A percentile compares a stretch with the other conserved stretches of the same genome.
Conservation (phyloP, 345 rosid species). For the Murraya koenigii region DNA sequence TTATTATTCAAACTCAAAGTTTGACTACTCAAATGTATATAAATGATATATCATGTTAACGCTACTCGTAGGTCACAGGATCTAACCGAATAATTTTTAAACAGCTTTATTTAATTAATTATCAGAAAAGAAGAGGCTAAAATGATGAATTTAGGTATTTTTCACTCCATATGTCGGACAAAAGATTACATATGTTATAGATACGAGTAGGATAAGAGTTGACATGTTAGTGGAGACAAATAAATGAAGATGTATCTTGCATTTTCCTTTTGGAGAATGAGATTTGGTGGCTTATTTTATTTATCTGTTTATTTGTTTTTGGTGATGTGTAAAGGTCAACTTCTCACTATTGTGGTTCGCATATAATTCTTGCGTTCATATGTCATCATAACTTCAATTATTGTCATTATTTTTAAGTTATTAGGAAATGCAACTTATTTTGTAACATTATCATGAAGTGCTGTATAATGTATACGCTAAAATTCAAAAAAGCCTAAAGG, state of each 20-base stretch:
- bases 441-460: neutral
- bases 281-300: neutral
- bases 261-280: neutral
- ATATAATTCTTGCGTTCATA: neutral
- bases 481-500: too few species aligned
- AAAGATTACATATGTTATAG: neutral
- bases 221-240: conserved; percentile 1
- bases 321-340: neutral
- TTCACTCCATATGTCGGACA: too few species aligned
- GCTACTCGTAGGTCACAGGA: neutral
- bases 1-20: neutral
- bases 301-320: neutral
- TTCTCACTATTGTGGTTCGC: neutral
- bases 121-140: too few species aligned
- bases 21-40: neutral
- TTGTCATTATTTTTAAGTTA: neutral
- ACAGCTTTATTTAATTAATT: too few species aligned
- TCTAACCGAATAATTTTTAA: too few species aligned
- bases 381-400: neutral
- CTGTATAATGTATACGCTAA: too few species aligned
- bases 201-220: conserved; percentile 24
- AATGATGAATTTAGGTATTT: too few species aligned
- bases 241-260: neutral
- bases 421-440: neutral
- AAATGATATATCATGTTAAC: neutral